Evolutionary conservation across 2,329 filamentous ascomycete genomes (phyloP).

Genomic region (Phialophora tarda): DNA sequence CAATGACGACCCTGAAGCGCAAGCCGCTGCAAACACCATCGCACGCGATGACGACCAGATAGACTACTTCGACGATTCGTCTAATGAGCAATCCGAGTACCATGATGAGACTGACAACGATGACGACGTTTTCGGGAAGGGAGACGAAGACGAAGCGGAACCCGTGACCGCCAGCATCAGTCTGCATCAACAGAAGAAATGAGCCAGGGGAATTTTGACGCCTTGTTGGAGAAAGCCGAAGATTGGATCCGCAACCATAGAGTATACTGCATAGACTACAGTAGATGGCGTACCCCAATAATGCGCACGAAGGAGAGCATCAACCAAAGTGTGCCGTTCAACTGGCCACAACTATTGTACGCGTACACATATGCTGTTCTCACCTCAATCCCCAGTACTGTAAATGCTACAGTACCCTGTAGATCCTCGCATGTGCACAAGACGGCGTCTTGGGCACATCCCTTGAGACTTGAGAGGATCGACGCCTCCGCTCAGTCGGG

Average conservation of each 20-base stretch:
- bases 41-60: slow-evolving; percentile 51
- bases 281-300: not conserved
- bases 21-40: slow-evolving; percentile 48
- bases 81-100: slow-evolving; percentile 47
- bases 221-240: not conserved
- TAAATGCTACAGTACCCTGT: too few relatives aligned
- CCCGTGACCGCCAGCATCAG: slow-evolving; percentile 46
- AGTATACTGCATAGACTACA: slow-evolving; percentile 2
- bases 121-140: slow-evolving; percentile 52
- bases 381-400: too few relatives aligned
- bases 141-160: slow-evolving; percentile 42
- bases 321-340: too few relatives aligned
- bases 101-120: slow-evolving; percentile 61
- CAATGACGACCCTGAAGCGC: slow-evolving; percentile 48
- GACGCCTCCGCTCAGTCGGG: too few relatives aligned
- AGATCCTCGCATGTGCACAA: too few relatives aligned
- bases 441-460: too few relatives aligned
- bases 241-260: slow-evolving; percentile 6
- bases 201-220: not conserved
- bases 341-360: too few relatives aligned
- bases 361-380: too few relatives aligned
- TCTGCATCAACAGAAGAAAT: slow-evolving; percentile 45
- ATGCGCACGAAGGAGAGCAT: not conserved
- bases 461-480: too few relatives aligned
- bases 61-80: slow-evolving; percentile 51